Conservation (phyloP, 345 rosid genomes). For the Boechera retrofracta region DNA sequence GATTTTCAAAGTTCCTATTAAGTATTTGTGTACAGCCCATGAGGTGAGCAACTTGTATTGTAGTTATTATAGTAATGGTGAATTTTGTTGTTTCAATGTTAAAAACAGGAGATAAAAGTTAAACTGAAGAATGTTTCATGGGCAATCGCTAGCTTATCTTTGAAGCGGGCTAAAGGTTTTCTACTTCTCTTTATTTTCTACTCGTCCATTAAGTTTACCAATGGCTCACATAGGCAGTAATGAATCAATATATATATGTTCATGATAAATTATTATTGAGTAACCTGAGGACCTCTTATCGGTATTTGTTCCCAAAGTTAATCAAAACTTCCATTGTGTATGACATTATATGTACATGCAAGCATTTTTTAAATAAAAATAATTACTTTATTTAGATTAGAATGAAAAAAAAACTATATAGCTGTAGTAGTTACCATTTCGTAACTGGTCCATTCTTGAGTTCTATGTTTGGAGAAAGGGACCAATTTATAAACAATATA, state of each 20-base stretch:
- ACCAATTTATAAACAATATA: not conserved
- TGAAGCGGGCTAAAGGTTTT: constrained; percentile 77
- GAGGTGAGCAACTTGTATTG: constrained; percentile 25
- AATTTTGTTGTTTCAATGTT: constrained; percentile 38
- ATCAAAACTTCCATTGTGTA: not conserved
- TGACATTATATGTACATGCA: not conserved
- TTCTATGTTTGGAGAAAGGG: not conserved
- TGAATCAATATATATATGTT: not conserved
- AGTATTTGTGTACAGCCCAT: constrained; percentile 29
- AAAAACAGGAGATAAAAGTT: constrained; percentile 62
- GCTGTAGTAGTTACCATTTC: constrained; percentile 4
- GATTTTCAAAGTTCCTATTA: constrained; percentile 12
- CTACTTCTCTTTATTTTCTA: constrained; percentile 4
- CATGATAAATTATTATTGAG: constrained; percentile 2
- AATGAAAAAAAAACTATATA: constrained; percentile 6
- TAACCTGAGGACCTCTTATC: not conserved
- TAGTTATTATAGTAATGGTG: constrained; percentile 9
- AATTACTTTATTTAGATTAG: constrained; percentile 10
- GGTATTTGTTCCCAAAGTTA: not conserved
- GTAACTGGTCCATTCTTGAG: not conserved
- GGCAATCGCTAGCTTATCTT: constrained; percentile 80
- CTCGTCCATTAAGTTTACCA: constrained; percentile 21
- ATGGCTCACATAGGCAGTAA: constrained; percentile 14
- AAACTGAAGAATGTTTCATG: constrained; percentile 86
- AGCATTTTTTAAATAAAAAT: not conserved